A percentile compares a stretch with the other conserved stretches of the same genome.
Conservation (phyloP, 148 eudicot genomes). For the Arctostaphylos glauca region DNA sequence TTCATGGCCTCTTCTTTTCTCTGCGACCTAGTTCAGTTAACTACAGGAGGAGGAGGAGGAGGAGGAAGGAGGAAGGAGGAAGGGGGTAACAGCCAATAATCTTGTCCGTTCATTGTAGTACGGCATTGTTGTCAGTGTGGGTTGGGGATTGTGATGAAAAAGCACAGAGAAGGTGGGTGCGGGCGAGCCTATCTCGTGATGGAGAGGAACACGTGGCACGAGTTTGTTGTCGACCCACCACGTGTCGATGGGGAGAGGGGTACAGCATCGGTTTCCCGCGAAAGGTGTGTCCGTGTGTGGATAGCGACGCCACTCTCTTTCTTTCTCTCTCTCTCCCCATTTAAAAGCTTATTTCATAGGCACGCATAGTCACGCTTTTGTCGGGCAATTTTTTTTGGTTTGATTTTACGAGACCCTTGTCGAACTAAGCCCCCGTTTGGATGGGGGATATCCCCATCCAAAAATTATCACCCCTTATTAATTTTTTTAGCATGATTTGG, state of each 20-base stretch:
- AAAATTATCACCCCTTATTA: no score
- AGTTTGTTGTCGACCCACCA: neutral
- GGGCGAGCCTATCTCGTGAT: neutral
- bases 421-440: no score
- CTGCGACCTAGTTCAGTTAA: neutral
- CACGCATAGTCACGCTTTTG: no score
- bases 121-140: neutral
- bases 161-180: neutral
- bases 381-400: no score
- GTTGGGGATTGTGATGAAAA: neutral
- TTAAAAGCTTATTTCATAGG: no score
- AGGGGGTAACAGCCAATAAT: neutral
- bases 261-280: neutral
- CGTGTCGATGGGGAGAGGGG: neutral
- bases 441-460: no score
- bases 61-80: no score
- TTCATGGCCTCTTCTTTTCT: constrained; percentile 32
- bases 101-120: neutral
- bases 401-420: no score
- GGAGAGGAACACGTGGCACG: neutral
- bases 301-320: neutral
- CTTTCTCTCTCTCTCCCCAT: neutral
- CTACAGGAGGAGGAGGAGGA: neutral
- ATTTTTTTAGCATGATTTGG: no score
- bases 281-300: neutral